Percentiles rank a stretch among this genome's conserved stretches.
Evolutionary conservation across 2,329 filamentous ascomycete species (phyloP).

Genomic region (Talaromyces sp.): DNA sequence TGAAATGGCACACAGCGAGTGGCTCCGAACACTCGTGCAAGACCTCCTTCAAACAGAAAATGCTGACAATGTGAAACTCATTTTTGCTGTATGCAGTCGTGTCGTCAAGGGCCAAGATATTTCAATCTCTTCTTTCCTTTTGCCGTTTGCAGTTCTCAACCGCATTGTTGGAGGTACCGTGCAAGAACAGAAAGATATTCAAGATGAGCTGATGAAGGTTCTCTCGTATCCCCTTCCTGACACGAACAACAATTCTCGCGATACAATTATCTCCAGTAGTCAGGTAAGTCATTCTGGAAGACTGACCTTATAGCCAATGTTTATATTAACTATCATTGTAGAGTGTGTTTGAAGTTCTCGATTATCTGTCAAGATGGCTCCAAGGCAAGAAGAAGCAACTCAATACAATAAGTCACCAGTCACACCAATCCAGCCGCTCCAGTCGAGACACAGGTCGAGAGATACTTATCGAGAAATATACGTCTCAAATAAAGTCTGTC

Average conservation of each 20-base stretch:
- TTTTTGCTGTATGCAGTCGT: slow-evolving; percentile 80
- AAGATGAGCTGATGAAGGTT: slow-evolving; percentile 73
- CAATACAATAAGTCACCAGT: slow-evolving; percentile 33
- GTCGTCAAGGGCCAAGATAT: slow-evolving; percentile 85
- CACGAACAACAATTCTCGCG: slow-evolving; percentile 62
- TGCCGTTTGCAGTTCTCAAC: slow-evolving; percentile 86
- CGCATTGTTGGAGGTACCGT: slow-evolving; percentile 74
- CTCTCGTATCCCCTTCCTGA: slow-evolving; percentile 65
- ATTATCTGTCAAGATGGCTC: slow-evolving; percentile 89
- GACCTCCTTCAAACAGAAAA: slow-evolving; percentile 80
- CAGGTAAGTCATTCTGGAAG: slow-evolving; percentile 63
- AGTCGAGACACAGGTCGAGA: slow-evolving; percentile 32
- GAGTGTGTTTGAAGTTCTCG: slow-evolving; percentile 86
- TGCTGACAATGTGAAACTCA: slow-evolving; percentile 70
- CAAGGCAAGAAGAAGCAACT: slow-evolving; percentile 70
- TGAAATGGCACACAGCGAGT: slow-evolving; percentile 71
- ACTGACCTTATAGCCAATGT: background rate
- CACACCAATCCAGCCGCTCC: slow-evolving; percentile 31
- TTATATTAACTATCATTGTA: slow-evolving; percentile 38
- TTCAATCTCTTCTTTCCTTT: slow-evolving; percentile 80
- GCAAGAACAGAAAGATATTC: slow-evolving; percentile 65
- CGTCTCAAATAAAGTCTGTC: slow-evolving; percentile 61
- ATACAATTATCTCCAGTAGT: slow-evolving; percentile 81
- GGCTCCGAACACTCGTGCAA: slow-evolving; percentile 78
- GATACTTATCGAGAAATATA: slow-evolving; percentile 34